Conservation (phyloP, 2,329 filamentous ascomycete genomes). For the Fusarium luffae region DNA sequence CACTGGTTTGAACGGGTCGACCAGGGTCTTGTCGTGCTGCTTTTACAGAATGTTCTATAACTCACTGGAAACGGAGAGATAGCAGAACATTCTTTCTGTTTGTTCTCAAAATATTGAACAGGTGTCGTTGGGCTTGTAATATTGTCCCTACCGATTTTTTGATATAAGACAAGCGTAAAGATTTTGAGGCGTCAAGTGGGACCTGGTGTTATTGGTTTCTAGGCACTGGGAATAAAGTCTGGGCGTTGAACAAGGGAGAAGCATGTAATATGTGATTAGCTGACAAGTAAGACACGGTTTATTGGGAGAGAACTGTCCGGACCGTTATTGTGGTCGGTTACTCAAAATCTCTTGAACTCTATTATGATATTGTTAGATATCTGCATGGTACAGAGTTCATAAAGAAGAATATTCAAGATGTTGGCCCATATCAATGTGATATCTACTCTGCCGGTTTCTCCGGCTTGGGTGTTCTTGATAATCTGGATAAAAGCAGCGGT, state of each 20-base stretch:
- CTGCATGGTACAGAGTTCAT: neutral
- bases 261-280: conserved; percentile 19
- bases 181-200: conserved; percentile 27
- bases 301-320: neutral
- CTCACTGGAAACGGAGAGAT: neutral
- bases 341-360: rapidly evolving
- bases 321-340: conserved; percentile 6
- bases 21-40: conserved; percentile 13
- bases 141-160: neutral
- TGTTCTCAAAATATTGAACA: conserved; percentile 3
- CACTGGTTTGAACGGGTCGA: neutral
- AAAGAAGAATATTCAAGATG: neutral
- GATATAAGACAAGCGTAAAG: neutral
- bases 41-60: neutral
- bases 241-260: conserved; percentile 23
- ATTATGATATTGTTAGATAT: neutral
- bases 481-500: conserved; percentile 36
- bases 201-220: neutral
- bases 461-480: conserved; percentile 31
- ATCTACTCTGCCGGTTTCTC: conserved; percentile 23
- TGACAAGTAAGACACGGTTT: conserved; percentile 22
- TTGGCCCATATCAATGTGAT: neutral
- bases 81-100: neutral
- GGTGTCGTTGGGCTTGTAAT: conserved; percentile 3
- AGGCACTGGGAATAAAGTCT: conserved; percentile 13